Conservation (phyloP, 768 basidiomycete species). For the Cystofilobasidium bisporidii region DNA sequence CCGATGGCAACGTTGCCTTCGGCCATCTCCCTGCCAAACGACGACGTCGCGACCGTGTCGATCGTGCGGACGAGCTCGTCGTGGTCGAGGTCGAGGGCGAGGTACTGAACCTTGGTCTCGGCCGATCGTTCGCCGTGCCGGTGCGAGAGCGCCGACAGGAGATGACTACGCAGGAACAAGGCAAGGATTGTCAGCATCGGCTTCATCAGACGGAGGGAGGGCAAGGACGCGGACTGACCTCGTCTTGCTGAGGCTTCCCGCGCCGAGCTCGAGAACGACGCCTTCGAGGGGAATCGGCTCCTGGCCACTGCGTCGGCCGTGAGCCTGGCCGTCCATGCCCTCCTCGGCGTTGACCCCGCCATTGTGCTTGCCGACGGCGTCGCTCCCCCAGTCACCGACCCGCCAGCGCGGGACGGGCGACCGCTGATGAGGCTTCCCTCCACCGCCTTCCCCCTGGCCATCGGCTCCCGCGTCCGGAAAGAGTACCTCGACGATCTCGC, state of each 20-base stretch:
- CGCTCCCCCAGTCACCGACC: conserved; percentile 39
- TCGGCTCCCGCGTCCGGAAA: conserved; percentile 19
- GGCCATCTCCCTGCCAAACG: conserved; percentile 48
- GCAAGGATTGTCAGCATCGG: not conserved
- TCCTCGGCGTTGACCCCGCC: conserved; percentile 43
- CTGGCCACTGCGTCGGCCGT: not conserved
- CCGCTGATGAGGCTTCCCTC: conserved; percentile 11
- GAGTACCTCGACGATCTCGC: conserved; percentile 53
- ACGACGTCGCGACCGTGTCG: conserved; percentile 48
- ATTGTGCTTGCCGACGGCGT: conserved; percentile 45
- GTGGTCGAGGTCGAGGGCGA: conserved; percentile 86
- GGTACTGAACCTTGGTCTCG: conserved; percentile 54
- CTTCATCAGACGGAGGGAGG: not conserved
- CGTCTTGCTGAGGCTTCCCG: conserved; percentile 25
- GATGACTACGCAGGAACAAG: conserved; percentile 52
- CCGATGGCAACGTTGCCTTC: conserved; percentile 63
- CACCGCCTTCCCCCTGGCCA: not conserved
- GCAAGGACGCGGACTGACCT: not conserved
- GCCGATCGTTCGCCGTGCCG: conserved; percentile 32
- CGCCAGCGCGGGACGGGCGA: conserved; percentile 30
- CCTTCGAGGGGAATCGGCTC: conserved; percentile 5
- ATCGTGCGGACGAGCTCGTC: conserved; percentile 76
- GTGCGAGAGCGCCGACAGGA: conserved; percentile 51
- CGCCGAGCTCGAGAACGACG: conserved; percentile 25
- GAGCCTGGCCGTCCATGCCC: conserved; percentile 29